Base-by-base conservation (phyloP, 2,329 filamentous ascomycete species). In the Akanthomyces uredinophilus region DNA sequence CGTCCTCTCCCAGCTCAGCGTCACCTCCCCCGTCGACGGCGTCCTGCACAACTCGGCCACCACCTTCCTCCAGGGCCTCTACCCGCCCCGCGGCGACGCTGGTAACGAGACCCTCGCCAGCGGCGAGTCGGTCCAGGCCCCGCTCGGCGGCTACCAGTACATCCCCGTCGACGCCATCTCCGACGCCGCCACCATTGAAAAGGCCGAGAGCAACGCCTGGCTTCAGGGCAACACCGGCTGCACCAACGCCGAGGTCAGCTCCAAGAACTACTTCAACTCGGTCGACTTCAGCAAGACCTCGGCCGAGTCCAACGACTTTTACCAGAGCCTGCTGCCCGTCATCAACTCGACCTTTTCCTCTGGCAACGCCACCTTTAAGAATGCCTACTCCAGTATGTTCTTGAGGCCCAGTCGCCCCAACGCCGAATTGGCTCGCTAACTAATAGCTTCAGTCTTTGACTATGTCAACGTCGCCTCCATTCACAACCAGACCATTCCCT, bases 11-110 rank as follows among this genome's bases (percentile, higher is more conserved):
- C 91, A 96, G 77, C 78, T 97, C 66, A 81, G 79, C 61, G 85
- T 91, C 60, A 87, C 86, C 16, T 83, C 92, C 0, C 91, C 93
- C 0, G 77, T 83, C 60, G 90, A 96, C 74, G 82, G 81, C 44
- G 91, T 96, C 20, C 83, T 97, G 35, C 88, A 93, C 73, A 90
- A 85, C 75, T 94, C 91, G 2, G 91, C 91, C 63, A 80, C 84
- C 51, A 89, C 85, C 37, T 96, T 96, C 78, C 77, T 94, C 35
- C 93, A 96, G 77, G 92, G 87, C 35, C 81, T 97, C 22, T 97
- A 96, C 72, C 93, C 93, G 11, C 91, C 93, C 39, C 60, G 51
- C 22, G 60, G 60, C 1, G 85, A 87, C 1, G 86, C 86, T 62
- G 65, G 72, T 16, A 71, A 80, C 41, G 81, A 90, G 75, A 85